These are phyloP conservation scores for Tricholoma furcatifolium DNA, from an alignment of 768 basidiomycete genomes.

Conservation along the genomic window DNA sequence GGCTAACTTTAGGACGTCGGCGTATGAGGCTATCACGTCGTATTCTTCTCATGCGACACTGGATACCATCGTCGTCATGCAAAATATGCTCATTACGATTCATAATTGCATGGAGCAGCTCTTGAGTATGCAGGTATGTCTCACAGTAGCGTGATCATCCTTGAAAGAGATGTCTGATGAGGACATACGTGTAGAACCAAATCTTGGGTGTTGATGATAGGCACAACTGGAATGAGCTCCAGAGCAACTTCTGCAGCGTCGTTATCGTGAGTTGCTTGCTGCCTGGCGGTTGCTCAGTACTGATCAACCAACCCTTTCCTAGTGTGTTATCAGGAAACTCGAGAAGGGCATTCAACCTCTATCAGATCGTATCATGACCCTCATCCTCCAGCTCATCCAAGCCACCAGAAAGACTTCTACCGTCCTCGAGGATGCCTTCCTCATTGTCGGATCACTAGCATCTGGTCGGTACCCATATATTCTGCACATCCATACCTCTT, in stretches of 20 bases:
- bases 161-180: not conserved
- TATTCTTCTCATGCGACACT: conserved; percentile 78
- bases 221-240: conserved; percentile 98
- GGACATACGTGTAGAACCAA: conserved; percentile 68
- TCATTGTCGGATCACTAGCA: conserved; percentile 87
- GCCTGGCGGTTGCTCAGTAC: not conserved
- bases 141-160: not conserved
- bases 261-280: conserved; percentile 60
- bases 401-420: conserved; percentile 91
- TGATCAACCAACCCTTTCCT: conserved; percentile 9
- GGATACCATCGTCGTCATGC: conserved; percentile 79
- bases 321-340: conserved; percentile 87
- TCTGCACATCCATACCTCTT: not conserved
- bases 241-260: conserved; percentile 92
- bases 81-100: conserved; percentile 77
- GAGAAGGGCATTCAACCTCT: conserved; percentile 80
- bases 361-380: conserved; percentile 94
- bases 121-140: conserved; percentile 71
- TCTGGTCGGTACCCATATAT: conserved; percentile 43
- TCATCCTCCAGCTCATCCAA: conserved; percentile 80
- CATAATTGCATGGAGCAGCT: conserved; percentile 91
- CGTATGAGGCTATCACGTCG: conserved; percentile 93
- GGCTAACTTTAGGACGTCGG: conserved; percentile 89
- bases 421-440: conserved; percentile 93
- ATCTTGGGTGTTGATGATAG: conserved; percentile 94